A percentile compares a stretch with the other conserved stretches of the same genome.
Conservation (phyloP, 768 basidiomycete genomes). For the Rhizopogon salebrosus region DNA sequence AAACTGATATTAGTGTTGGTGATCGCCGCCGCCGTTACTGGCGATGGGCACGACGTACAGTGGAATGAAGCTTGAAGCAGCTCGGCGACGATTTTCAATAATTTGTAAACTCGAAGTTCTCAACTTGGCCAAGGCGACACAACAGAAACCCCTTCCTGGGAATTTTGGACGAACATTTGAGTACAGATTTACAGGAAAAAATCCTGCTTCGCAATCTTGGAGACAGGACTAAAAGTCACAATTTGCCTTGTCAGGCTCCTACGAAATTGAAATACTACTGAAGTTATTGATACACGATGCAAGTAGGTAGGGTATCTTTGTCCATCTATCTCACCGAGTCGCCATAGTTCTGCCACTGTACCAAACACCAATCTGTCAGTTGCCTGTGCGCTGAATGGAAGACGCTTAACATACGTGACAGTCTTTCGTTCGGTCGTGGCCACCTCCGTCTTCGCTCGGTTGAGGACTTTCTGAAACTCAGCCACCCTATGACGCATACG, state of each 20-base stretch:
- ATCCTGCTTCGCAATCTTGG: too few relatives aligned
- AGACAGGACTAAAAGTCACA: too few relatives aligned
- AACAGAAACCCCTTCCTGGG: constrained; percentile 4
- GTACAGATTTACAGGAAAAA: constrained; percentile 19
- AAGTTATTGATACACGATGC: neutral
- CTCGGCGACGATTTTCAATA: neutral
- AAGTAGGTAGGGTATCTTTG: neutral
- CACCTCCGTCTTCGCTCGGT: constrained; percentile 91
- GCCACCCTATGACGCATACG: constrained; percentile 91
- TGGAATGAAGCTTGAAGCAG: neutral
- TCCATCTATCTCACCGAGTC: constrained; percentile 34
- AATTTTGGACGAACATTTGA: constrained; percentile 13
- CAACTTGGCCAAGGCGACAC: neutral
- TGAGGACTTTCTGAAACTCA: constrained; percentile 94
- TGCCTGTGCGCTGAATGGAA: neutral
- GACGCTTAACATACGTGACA: constrained; percentile 54
- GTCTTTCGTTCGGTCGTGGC: constrained; percentile 84
- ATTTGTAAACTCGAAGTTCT: neutral
- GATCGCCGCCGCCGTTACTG: neutral
- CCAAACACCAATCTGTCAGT: constrained; percentile 8
- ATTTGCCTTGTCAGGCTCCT: too few relatives aligned
- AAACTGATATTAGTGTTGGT: neutral
- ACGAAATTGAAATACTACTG: neutral
- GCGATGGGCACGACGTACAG: neutral
- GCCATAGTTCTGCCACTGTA: constrained; percentile 56